Evolutionary conservation across 2,329 filamentous ascomycete genomes (phyloP).

Genomic region (Macrophomina pseudophaseolina): DNA sequence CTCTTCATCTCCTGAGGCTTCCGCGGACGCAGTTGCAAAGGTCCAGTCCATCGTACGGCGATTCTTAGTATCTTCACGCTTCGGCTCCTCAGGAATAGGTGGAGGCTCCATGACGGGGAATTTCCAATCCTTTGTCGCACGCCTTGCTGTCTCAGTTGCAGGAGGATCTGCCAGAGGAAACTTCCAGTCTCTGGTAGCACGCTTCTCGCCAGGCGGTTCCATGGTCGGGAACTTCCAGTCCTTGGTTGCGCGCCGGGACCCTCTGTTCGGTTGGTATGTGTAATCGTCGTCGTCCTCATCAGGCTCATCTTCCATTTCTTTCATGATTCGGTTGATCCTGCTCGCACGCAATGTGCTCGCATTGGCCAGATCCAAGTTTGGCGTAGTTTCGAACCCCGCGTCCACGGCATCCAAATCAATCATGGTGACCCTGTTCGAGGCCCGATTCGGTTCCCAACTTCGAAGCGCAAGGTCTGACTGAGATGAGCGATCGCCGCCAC

Average conservation of each 20-base stretch:
- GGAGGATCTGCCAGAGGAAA: constrained; percentile 52
- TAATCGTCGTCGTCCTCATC: constrained; percentile 44
- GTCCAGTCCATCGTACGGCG: constrained; percentile 54
- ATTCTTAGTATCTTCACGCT: constrained; percentile 31
- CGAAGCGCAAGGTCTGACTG: constrained; percentile 59
- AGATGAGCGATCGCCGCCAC: constrained; percentile 15
- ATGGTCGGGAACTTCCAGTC: constrained; percentile 62
- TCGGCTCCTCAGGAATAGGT: constrained; percentile 20
- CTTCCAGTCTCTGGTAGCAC: constrained; percentile 60
- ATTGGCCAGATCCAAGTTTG: constrained; percentile 50
- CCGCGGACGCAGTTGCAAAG: constrained; percentile 53
- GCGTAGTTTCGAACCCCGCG: constrained; percentile 39
- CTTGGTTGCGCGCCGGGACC: constrained; percentile 49
- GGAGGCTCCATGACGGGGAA: constrained; percentile 43
- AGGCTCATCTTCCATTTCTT: constrained; percentile 46
- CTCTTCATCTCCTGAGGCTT: constrained; percentile 41
- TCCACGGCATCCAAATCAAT: constrained; percentile 65
- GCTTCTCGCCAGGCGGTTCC: constrained; percentile 37
- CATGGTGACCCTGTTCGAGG: constrained; percentile 55
- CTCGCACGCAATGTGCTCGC: constrained; percentile 63
- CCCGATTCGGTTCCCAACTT: constrained; percentile 45
- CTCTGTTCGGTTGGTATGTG: constrained; percentile 30
- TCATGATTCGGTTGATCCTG: constrained; percentile 54
- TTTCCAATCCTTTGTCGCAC: constrained; percentile 53
- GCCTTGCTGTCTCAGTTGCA: constrained; percentile 31